phyloP scores from a whole-genome alignment of 225 moss, liverwort and hornwort genomes.

The Pleurozium schreberi region DNA sequence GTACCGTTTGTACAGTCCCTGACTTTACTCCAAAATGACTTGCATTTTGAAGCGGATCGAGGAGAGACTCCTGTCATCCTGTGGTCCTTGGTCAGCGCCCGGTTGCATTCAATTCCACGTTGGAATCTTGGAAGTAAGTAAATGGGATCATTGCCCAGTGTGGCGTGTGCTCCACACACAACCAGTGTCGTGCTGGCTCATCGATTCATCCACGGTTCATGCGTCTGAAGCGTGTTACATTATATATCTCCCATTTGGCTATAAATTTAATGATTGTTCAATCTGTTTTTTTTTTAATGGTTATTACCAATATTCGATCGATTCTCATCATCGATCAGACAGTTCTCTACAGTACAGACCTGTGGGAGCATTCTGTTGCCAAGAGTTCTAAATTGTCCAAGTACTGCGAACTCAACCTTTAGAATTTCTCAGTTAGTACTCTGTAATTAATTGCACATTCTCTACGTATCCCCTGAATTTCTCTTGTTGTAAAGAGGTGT shows the following conservation, averaged over 20 bases:
- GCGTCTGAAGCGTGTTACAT: background rate
- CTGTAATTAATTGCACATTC: background rate
- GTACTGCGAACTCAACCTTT: background rate
- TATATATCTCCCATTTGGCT: background rate
- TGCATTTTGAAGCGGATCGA: background rate
- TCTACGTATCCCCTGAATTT: background rate
- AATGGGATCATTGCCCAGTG: background rate
- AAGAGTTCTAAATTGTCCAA: background rate
- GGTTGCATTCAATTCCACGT: background rate
- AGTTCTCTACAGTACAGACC: background rate
- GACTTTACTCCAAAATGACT: background rate
- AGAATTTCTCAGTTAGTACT: background rate
- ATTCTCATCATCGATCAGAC: background rate
- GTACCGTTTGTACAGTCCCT: background rate
- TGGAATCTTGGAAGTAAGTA: background rate
- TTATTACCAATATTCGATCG: too few species aligned
- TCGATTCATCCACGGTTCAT: background rate
- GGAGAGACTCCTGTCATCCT: background rate
- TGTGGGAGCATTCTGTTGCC: background rate
- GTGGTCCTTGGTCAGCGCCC: background rate
- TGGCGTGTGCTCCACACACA: background rate
- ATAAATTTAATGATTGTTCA: too few species aligned
- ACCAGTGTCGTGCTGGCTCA: background rate
- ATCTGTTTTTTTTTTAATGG: background rate
- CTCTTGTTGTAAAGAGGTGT: background rate